Conservation (phyloP, 371 early-diverging fungal species). For the Mucor saturninus region DNA sequence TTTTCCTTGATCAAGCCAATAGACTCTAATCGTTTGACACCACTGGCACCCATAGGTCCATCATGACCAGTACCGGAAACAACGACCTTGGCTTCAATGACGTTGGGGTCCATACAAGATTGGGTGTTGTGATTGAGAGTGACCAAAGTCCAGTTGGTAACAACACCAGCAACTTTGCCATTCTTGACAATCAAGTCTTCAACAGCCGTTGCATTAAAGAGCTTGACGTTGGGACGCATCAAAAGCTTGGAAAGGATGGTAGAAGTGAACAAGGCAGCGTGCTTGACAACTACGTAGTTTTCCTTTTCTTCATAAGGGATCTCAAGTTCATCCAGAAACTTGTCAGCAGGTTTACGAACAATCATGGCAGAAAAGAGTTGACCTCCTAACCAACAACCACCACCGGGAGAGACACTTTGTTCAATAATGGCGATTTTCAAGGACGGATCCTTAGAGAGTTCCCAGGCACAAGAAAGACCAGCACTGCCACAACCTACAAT, state of each 20-base stretch:
- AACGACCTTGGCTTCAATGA: slow-evolving; percentile 72
- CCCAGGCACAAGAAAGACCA: slow-evolving; percentile 71
- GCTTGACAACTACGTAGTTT: slow-evolving; percentile 75
- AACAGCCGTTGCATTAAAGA: slow-evolving; percentile 80
- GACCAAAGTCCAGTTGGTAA: slow-evolving; percentile 82
- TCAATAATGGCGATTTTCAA: slow-evolving; percentile 72
- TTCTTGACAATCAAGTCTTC: slow-evolving; percentile 77
- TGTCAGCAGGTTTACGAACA: slow-evolving; percentile 75
- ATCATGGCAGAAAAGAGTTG: slow-evolving; percentile 75
- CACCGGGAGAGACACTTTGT: slow-evolving; percentile 71
- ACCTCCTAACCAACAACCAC: slow-evolving; percentile 81
- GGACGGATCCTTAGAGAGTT: slow-evolving; percentile 68
- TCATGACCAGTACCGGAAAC: slow-evolving; percentile 78
- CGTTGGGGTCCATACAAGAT: slow-evolving; percentile 82
- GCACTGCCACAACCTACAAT: slow-evolving; percentile 76
- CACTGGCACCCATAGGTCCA: slow-evolving; percentile 76
- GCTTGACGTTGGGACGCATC: slow-evolving; percentile 70
- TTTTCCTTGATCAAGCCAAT: slow-evolving; percentile 62
- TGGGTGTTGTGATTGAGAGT: slow-evolving; percentile 70
- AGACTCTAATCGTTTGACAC: slow-evolving; percentile 72
- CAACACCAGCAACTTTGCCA: slow-evolving; percentile 61
- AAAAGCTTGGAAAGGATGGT: slow-evolving; percentile 75
- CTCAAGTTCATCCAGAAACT: slow-evolving; percentile 66
- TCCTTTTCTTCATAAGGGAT: slow-evolving; percentile 79
- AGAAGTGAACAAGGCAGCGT: slow-evolving; percentile 78